phyloP scores from a whole-genome alignment of 2,329 filamentous ascomycete genomes.

The Botrytis cinerea region DNA sequence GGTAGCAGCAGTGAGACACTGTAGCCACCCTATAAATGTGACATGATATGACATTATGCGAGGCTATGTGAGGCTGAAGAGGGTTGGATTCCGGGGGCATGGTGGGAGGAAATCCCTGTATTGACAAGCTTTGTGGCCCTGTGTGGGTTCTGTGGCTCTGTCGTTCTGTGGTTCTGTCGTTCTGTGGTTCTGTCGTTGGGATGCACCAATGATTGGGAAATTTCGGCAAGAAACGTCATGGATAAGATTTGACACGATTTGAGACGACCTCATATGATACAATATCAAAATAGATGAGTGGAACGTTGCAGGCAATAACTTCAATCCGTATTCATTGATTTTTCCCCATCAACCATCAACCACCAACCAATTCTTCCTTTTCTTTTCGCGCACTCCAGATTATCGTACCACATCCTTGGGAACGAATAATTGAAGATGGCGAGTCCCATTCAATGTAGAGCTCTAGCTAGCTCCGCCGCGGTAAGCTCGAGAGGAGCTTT shows the following conservation, averaged over 20 bases:
- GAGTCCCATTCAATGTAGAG: not conserved
- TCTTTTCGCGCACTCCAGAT: not conserved
- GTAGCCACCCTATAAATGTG: not conserved
- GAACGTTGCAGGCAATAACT: not conserved
- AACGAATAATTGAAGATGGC: not conserved
- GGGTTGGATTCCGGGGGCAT: not conserved
- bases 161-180: not conserved
- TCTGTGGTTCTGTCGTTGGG: not conserved
- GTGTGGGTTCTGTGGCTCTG: not conserved
- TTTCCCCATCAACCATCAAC: no score
- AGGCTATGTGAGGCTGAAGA: not conserved
- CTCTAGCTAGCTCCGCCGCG: not conserved
- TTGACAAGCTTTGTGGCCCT: not conserved
- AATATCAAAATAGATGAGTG: not conserved
- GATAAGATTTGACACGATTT: not conserved
- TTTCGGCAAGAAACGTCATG: not conserved
- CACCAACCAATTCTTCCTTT: not conserved
- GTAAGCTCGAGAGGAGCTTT: conserved; percentile 3
- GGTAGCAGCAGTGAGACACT: not conserved
- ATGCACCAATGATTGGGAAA: not conserved
- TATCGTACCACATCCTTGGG: not conserved
- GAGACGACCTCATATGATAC: not conserved
- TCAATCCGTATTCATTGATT: not conserved
- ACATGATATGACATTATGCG: not conserved
- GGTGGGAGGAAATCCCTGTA: not conserved